Evolutionary conservation across 2,329 filamentous ascomycete genomes (phyloP), one percentile per base, ranked within the genome.

Genomic region (Ophiocordyceps camponoti-saundersi): DNA sequence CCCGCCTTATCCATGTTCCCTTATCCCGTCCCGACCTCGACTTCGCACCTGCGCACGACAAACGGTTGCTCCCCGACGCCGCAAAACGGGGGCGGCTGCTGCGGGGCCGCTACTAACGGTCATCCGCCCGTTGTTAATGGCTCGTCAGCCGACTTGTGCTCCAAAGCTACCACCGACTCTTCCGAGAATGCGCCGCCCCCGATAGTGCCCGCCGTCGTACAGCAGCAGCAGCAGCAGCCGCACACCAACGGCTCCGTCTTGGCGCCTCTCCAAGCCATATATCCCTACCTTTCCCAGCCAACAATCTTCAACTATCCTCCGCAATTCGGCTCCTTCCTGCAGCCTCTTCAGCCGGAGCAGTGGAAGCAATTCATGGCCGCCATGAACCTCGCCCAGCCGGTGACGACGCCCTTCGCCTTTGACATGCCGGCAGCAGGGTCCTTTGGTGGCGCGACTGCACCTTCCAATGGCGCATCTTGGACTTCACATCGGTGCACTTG

Each of bases 401-500:
- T 55, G 30, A 54, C 59, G 30, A 54, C 59, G 40, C 55, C 59
- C 18, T 49, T 53, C 41, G 51, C 56, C 12, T 58, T 59, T 47
- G 53, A 51, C n/a, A 53, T 58, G 47, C 46, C 55, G 13, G 50
- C 49, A 18, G 41, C 55, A 5, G 47, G 52, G 8, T 46, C 56
- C 7, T 56, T 57, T 42, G 50, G 46, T 42, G 50, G 46, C 46
- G 53, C 49, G 41, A 49, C 42, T n/a, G 36, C 36, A 2, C n/a
- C 23, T 16, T 23, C 45, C 15, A 22, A 42, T n/a, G 47, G 46
- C n/a, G 48, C 53, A 3, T 48, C 53, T 3, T 63, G 60, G 52
- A 66, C 60, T 20, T 63, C 57, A 46, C 64, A 65, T 43, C 65
- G 60, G 47, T 85, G 81, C 54, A 67, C 68, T 44, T 85, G 81